A percentile compares a stretch with the other conserved stretches of the same genome.
These are phyloP conservation scores for Colletotrichum sp. DNA, from an alignment of 2,329 filamentous ascomycete species.

Conservation along the genomic window DNA sequence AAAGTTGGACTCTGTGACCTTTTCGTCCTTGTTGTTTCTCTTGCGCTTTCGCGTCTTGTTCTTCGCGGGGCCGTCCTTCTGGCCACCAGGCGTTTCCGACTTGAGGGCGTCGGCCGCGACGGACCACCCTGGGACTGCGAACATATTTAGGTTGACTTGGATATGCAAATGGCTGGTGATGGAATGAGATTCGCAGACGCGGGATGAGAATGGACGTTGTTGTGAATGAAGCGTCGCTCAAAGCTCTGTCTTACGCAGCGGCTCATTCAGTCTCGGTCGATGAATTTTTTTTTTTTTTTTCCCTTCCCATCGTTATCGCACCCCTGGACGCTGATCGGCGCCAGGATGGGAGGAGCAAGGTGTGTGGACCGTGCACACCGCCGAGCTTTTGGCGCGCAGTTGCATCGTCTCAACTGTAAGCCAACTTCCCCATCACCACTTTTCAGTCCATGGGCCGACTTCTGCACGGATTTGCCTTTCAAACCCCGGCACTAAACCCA, in stretches of 20 bases:
- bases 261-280: not conserved
- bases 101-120: constrained; percentile 76
- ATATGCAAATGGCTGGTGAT: not conserved
- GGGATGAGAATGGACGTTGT: not conserved
- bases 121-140: constrained; percentile 93
- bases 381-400: not conserved
- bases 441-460: not conserved
- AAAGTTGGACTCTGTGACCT: constrained; percentile 73
- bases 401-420: not conserved
- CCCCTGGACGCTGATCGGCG: constrained; percentile 21
- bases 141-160: constrained; percentile 64
- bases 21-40: constrained; percentile 30
- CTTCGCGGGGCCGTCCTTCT: constrained; percentile 42
- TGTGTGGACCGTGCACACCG: constrained; percentile 6
- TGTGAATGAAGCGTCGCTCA: not conserved
- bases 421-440: not conserved
- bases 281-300: constrained; percentile 23
- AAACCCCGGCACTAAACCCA: not conserved
- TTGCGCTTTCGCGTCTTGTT: constrained; percentile 64
- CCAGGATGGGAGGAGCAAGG: constrained; percentile 3
- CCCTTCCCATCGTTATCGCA: constrained; percentile 1
- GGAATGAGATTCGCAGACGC: not conserved
- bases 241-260: not conserved
- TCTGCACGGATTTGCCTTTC: not conserved
- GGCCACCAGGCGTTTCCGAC: constrained; percentile 57